phyloP scores from a whole-genome alignment of 495 filamentous ascomycete genomes.

The Aspergillus sclerotioniger region DNA sequence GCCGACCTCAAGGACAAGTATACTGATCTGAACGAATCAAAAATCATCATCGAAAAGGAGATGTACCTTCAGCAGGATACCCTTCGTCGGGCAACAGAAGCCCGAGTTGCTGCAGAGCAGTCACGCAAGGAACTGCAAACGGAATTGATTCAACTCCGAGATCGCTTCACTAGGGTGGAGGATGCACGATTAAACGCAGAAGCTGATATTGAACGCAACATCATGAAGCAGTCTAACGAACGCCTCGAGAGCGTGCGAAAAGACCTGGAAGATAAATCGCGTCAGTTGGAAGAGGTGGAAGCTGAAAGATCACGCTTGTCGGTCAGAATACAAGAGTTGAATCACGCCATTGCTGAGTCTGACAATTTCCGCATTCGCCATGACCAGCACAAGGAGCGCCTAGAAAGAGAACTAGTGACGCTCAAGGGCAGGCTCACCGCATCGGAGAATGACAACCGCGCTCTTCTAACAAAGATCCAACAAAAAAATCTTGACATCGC shows the following conservation, averaged over 20 bases:
- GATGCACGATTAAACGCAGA: conserved; percentile 82
- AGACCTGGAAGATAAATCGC: conserved; percentile 72
- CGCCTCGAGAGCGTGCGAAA: conserved; percentile 72
- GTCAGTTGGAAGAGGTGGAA: conserved; percentile 70
- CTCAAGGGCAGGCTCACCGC: conserved; percentile 87
- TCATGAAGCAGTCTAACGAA: conserved; percentile 75
- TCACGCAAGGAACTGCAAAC: conserved; percentile 85
- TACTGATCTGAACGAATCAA: conserved; percentile 84
- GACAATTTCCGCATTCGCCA: conserved; percentile 81
- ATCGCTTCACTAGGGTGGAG: conserved; percentile 79
- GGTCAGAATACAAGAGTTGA: conserved; percentile 74
- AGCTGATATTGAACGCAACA: conserved; percentile 72
- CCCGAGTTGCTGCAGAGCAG: conserved; percentile 70
- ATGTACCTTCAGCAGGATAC: conserved; percentile 97
- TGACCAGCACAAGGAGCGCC: conserved; percentile 88
- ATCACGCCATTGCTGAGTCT: conserved; percentile 80
- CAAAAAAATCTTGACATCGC: conserved; percentile 98
- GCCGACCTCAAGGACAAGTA: conserved; percentile 79
- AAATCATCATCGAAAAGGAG: conserved; percentile 97
- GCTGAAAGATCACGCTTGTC: conserved; percentile 71
- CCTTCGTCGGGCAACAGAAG: conserved; percentile 82
- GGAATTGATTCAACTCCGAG: conserved; percentile 78
- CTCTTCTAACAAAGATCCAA: conserved; percentile 91
- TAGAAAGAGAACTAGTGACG: conserved; percentile 89
- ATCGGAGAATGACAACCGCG: conserved; percentile 96